Conservation (phyloP, 164 flowering plant species). For the Nymphaea thermarum region DNA sequence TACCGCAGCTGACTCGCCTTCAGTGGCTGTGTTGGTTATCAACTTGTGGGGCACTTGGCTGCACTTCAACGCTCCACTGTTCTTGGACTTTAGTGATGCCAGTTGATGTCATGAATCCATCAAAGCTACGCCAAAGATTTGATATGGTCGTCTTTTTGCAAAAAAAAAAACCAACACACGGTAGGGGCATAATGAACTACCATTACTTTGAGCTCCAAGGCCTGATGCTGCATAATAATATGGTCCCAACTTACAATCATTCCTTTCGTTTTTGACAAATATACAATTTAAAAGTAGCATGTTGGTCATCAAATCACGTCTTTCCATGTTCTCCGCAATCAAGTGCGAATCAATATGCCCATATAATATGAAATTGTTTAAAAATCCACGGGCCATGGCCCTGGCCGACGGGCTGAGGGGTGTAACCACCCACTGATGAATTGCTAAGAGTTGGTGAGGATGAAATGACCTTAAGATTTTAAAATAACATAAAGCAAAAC, state of each 20-base stretch:
- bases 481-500: neutral
- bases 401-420: neutral
- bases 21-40: neutral
- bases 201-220: neutral
- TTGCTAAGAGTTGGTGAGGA: neutral
- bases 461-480: neutral
- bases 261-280: neutral
- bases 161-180: neutral
- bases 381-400: neutral
- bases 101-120: neutral
- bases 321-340: neutral
- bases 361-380: neutral
- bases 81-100: neutral
- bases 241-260: neutral
- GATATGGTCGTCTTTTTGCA: neutral
- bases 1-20: too few species aligned
- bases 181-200: neutral
- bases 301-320: neutral
- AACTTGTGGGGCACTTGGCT: too few species aligned
- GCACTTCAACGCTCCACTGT: neutral
- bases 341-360: neutral
- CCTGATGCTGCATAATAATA: neutral
- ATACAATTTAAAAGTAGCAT: neutral
- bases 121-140: neutral
- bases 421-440: neutral